A percentile compares a stretch with the other conserved stretches of the same genome.
phyloP scores from a whole-genome alignment of 139 green algal species.

The Pleodorina starrii region DNA sequence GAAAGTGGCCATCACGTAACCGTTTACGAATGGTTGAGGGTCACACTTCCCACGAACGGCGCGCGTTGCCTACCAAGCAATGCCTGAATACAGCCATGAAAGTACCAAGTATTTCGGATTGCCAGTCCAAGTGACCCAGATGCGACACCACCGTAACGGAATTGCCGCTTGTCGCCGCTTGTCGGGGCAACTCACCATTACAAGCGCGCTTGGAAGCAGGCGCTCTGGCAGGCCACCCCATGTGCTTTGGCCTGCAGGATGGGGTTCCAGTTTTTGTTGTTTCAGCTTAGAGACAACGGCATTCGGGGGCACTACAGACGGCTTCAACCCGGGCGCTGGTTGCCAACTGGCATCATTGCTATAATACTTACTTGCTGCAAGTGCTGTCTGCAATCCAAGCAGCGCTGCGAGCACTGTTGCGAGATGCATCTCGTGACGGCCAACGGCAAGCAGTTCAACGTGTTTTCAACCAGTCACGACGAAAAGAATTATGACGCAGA shows the following conservation, averaged over 20 bases:
- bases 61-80: no score
- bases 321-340: background rate
- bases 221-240: conserved; percentile 31
- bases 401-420: background rate
- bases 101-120: no score
- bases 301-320: background rate
- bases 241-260: background rate
- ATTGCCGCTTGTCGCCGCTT: no score
- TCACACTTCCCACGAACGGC: no score
- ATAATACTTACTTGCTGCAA: background rate
- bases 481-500: background rate
- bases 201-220: background rate
- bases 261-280: background rate
- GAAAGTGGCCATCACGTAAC: background rate
- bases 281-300: no score
- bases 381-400: background rate
- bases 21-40: no score
- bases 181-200: conserved; percentile 22
- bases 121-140: no score
- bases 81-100: no score
- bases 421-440: no score
- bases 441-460: background rate
- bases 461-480: background rate
- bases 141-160: no score
- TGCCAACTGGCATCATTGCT: background rate